Conservation (phyloP, 257 asterid species). For the Solanum chiquidenum region DNA sequence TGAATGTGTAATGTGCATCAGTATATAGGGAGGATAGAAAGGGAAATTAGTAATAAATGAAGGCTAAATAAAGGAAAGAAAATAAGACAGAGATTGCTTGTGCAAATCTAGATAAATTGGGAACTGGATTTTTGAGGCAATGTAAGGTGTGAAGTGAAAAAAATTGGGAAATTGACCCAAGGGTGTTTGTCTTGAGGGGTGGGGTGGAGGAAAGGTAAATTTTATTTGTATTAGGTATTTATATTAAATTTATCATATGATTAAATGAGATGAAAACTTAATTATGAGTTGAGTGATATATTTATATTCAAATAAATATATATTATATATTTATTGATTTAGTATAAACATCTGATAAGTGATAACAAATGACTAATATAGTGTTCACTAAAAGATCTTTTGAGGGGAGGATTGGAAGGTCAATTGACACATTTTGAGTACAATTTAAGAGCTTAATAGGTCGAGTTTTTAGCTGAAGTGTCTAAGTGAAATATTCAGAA, state of each 20-base stretch:
- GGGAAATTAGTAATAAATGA: background rate
- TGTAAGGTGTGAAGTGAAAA: background rate
- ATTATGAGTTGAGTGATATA: background rate
- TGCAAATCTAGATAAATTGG: slow-evolving; percentile 31
- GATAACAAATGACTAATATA: background rate
- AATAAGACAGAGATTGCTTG: slow-evolving; percentile 19
- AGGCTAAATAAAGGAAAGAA: slow-evolving; percentile 6
- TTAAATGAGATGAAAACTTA: background rate
- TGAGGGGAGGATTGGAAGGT: background rate
- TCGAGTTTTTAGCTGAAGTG: too few relatives aligned
- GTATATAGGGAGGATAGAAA: background rate
- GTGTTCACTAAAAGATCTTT: background rate
- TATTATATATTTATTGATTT: background rate
- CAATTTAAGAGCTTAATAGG: background rate
- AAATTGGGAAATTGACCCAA: background rate
- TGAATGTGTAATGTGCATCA: background rate
- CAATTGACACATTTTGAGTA: background rate
- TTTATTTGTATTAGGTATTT: background rate
- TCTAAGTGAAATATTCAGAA: too few relatives aligned
- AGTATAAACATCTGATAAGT: background rate
- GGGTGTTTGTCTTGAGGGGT: background rate
- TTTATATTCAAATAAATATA: background rate
- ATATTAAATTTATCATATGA: background rate
- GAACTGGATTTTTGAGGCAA: background rate
- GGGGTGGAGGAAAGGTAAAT: background rate